phyloP scores from a whole-genome alignment of 345 rosid genomes.

The Isatis tinctoria region DNA sequence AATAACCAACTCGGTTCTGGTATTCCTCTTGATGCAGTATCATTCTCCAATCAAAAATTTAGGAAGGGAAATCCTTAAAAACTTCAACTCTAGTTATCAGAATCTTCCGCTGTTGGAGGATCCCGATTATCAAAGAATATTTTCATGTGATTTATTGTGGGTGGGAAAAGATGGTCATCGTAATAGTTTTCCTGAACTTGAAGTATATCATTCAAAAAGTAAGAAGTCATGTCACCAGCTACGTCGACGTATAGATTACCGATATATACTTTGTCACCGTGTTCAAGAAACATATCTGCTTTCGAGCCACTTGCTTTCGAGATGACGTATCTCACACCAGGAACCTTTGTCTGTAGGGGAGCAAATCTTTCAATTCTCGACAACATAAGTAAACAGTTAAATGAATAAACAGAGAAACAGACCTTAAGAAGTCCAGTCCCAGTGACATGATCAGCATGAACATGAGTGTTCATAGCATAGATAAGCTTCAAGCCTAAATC shows the following conservation, averaged over 20 bases:
- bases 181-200: too few species aligned
- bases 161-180: too few species aligned
- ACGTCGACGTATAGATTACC: constrained; percentile 81
- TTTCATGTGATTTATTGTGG: too few species aligned
- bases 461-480: constrained; percentile 91
- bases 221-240: too few species aligned
- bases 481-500: constrained; percentile 75
- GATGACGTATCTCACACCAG: constrained; percentile 64
- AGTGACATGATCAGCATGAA: constrained; percentile 96
- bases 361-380: neutral
- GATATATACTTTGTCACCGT: constrained; percentile 62
- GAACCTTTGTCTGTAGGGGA: constrained; percentile 44
- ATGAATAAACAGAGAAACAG: neutral
- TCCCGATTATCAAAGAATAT: too few species aligned
- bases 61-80: too few species aligned
- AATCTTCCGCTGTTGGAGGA: too few species aligned
- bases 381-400: neutral
- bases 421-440: constrained; percentile 93
- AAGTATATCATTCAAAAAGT: too few species aligned
- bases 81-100: too few species aligned
- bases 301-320: constrained; percentile 75
- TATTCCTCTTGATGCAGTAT: too few species aligned
- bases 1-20: too few species aligned
- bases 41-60: too few species aligned
- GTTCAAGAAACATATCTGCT: constrained; percentile 72